phyloP scores from a whole-genome alignment of 352 stramenopile genomes.

The Globisporangium orthogonon region DNA sequence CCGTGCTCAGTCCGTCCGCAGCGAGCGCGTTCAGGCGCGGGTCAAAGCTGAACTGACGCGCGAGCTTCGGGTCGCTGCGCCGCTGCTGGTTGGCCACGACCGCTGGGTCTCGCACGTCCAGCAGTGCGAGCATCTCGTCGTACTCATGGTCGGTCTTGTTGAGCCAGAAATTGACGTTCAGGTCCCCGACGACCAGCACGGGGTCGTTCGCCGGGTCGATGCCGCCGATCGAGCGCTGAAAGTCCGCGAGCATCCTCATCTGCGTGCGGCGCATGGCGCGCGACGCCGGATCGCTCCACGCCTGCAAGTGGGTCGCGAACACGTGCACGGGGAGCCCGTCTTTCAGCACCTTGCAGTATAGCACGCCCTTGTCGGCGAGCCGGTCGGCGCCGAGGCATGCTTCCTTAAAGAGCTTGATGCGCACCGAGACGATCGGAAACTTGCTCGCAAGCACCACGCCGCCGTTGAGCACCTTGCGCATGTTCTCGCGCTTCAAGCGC shows the following conservation, averaged over 20 bases:
- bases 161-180: constrained; percentile 78
- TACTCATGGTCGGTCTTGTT: constrained; percentile 72
- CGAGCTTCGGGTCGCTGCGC: constrained; percentile 25
- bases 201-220: constrained; percentile 56
- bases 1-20: constrained; percentile 56
- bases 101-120: constrained; percentile 47
- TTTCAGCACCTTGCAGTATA: constrained; percentile 81
- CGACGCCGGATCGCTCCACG: constrained; percentile 62
- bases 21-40: constrained; percentile 60
- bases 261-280: constrained; percentile 52
- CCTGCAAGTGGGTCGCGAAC: constrained; percentile 71
- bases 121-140: constrained; percentile 70
- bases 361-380: constrained; percentile 68
- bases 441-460: constrained; percentile 63
- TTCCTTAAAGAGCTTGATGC: constrained; percentile 66
- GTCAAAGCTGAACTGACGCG: constrained; percentile 64
- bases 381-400: constrained; percentile 55
- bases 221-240: constrained; percentile 38
- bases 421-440: constrained; percentile 67
- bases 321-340: constrained; percentile 65
- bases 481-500: constrained; percentile 46
- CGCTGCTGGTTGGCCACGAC: constrained; percentile 14
- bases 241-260: constrained; percentile 53
- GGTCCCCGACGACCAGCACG: constrained; percentile 56
- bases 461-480: constrained; percentile 69